Base-by-base conservation (phyloP, 1,284 basidiomycete species). In the Amylostereum chailletii region DNA sequence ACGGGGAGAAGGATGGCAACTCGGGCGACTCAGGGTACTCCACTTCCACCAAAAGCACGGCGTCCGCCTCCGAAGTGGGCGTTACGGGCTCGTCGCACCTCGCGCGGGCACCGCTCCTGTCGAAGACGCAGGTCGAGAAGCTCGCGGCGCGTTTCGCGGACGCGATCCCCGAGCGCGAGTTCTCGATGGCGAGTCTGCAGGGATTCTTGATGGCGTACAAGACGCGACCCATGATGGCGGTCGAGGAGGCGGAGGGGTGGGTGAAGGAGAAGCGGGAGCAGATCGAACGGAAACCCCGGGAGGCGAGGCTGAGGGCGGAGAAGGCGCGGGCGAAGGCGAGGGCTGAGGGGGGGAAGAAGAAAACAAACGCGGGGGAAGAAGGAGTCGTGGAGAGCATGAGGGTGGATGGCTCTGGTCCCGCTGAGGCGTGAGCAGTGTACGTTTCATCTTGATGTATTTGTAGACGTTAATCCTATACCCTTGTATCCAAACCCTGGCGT, bases 141-240 rank as follows among this genome's bases (percentile, higher is more conserved):
- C 74, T 88, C 30, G 83, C 86, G 0, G 59, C 62, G 10, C 63
- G 65, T n/a, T 90, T 90, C 59, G 70, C 77, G 1, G 66, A 69
- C 1, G 61, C 62, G 1, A 71, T 90, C 29, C 84, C 84, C 0
- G 78, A 84, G 47, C 71, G 79, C n/a, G 71, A 73, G 57, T 69
- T 85, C 42, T 83, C 85, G 11, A 85, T 89, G 76, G 85, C 88
- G 6, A 72, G 71, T 37, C 67, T 91, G 10, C 88, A 90, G 59
- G 86, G 83, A 2, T 86, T 81, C 61, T 61, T 90, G 47, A 83
- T 90, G 81, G 68, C 65, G 31, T 76, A 84, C 67, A 90, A 89
- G 62, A 70, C 67, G 8, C 64, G 72, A 1, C 85, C 88, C 2
- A 64, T 68, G 48, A 69, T 71, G 27, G 86, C 86, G 2, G 74